phyloP scores from a whole-genome alignment of 2,329 filamentous ascomycete genomes.

The Fusarium nygamai region DNA sequence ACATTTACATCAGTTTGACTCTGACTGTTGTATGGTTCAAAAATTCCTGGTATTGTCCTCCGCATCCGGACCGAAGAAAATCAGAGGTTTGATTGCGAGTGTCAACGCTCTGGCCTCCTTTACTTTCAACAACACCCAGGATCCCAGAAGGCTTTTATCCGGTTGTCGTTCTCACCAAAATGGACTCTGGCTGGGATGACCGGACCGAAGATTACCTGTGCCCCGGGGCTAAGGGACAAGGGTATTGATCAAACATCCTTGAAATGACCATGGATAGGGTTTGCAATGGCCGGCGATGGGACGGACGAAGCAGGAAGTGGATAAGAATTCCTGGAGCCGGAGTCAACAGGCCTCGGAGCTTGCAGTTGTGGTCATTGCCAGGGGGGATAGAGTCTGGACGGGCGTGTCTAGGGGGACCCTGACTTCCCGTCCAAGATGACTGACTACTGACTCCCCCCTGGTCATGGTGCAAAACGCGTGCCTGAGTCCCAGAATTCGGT shows the following conservation, averaged over 20 bases:
- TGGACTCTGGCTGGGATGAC: slow-evolving; percentile 26
- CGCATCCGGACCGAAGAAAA: slow-evolving; percentile 27
- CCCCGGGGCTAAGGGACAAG: slow-evolving; percentile 33
- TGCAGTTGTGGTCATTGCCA: slow-evolving; percentile 20
- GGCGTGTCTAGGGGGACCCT: slow-evolving; percentile 33
- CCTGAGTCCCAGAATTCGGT: slow-evolving; percentile 45
- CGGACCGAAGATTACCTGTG: slow-evolving; percentile 41
- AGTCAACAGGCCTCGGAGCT: slow-evolving; percentile 5
- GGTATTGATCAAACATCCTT: slow-evolving; percentile 29
- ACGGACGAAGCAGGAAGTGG: slow-evolving; percentile 32
- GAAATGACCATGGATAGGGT: slow-evolving; percentile 38
- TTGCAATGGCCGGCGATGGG: slow-evolving; percentile 25
- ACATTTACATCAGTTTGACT: background rate
- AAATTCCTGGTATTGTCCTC: slow-evolving; percentile 1
- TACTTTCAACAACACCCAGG: slow-evolving; percentile 14
- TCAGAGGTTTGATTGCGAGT: slow-evolving; percentile 37
- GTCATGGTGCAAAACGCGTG: slow-evolving; percentile 39
- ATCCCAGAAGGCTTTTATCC: slow-evolving; percentile 39
- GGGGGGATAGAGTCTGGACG: slow-evolving; percentile 20
- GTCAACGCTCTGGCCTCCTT: slow-evolving; percentile 31
- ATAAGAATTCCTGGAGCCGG: slow-evolving; percentile 44
- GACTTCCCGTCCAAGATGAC: slow-evolving; percentile 31
- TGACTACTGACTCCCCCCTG: background rate
- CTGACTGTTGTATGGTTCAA: background rate
- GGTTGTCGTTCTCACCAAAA: slow-evolving; percentile 34